A percentile compares a stretch with the other conserved stretches of the same genome.
Evolutionary conservation across 176 grass and related monocot species (phyloP).

Genomic region (Zizania latifolia): DNA sequence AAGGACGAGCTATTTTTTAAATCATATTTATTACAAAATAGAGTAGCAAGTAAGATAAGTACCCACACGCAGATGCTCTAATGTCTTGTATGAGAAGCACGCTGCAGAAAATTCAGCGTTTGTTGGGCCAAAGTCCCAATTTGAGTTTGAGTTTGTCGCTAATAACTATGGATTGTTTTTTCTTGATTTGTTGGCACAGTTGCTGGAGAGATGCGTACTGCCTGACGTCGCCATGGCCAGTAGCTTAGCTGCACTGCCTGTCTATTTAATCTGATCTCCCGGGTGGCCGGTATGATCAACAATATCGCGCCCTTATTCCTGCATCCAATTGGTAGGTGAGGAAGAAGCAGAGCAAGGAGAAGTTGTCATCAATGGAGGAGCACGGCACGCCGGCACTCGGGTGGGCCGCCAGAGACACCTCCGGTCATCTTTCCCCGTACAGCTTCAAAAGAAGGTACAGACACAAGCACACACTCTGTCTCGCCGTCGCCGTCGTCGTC

Average conservation of each 20-base stretch:
- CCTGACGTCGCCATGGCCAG: conserved; percentile 3
- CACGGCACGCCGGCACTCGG: conserved; percentile 17
- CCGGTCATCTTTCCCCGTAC: conserved; percentile 40
- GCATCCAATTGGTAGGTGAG: background rate
- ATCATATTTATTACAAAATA: too few relatives aligned
- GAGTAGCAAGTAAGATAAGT: too few relatives aligned
- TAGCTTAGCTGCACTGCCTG: background rate
- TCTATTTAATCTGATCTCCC: background rate
- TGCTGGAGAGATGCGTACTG: background rate
- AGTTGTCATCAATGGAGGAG: background rate
- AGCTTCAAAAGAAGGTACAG: conserved; percentile 47
- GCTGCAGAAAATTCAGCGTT: too few relatives aligned
- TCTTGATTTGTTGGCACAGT: background rate
- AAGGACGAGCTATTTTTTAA: too few relatives aligned
- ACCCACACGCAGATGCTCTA: too few relatives aligned
- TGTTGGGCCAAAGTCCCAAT: too few relatives aligned
- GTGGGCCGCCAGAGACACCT: conserved; percentile 35
- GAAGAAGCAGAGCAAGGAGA: background rate
- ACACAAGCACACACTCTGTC: too few relatives aligned
- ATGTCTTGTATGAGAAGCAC: too few relatives aligned
- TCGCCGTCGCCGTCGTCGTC: background rate
- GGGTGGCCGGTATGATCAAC: background rate
- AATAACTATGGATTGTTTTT: too few relatives aligned
- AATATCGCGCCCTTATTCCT: background rate
- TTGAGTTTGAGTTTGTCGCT: too few relatives aligned